phyloP scores from a whole-genome alignment of 2,329 filamentous ascomycete species.

The Pleurostoma richardsiae region DNA sequence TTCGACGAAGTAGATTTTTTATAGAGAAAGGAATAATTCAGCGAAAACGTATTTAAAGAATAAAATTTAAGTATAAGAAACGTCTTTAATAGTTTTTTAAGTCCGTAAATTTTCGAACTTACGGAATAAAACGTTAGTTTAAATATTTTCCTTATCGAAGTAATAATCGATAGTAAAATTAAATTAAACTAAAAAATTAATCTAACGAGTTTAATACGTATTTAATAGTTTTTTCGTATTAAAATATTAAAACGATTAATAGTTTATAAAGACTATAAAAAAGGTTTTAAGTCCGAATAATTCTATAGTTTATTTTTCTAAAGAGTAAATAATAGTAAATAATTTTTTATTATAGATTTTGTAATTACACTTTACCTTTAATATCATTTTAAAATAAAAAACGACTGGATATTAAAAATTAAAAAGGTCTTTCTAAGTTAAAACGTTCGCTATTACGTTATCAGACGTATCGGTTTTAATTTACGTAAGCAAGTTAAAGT shows the following conservation, averaged over 20 bases:
- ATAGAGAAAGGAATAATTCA: no score
- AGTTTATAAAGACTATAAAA: background rate
- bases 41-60: no score
- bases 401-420: background rate
- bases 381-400: background rate
- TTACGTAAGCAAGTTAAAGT: no score
- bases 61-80: no score
- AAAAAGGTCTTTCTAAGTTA: background rate
- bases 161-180: no score
- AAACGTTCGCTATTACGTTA: no score
- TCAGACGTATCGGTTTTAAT: no score
- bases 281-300: background rate
- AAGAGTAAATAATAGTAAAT: background rate
- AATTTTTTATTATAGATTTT: constrained; percentile 3
- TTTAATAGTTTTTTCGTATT: background rate
- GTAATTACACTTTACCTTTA: constrained; percentile 19
- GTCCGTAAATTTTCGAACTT: no score
- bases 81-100: no score
- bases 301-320: background rate
- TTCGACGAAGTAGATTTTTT: no score
- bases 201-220: background rate
- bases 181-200: background rate
- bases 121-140: no score
- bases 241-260: background rate
- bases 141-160: no score